Evolutionary conservation across 306 rosid genomes (phyloP), one percentile per base, ranked within the genome.

Genomic region (Trichosanthes cucumerina): DNA sequence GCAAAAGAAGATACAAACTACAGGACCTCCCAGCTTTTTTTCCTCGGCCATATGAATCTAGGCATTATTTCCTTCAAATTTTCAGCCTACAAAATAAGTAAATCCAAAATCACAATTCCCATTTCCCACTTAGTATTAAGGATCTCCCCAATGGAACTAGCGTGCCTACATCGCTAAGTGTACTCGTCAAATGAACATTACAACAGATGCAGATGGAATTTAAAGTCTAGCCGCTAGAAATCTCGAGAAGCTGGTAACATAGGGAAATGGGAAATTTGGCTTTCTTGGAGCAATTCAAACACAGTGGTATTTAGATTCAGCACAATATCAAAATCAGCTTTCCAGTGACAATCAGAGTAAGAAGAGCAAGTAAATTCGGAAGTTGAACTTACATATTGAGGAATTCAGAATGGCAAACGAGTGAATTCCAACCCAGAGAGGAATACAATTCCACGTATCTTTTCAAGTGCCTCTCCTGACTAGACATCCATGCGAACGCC

Each of bases 401-500:
- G 82, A 94, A 89, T 54, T 94, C 90, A 47, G 97, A 84, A 83
- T 94, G 93, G 81, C 97, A 90, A 41, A 94, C 73, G 14, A 92
- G 91, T 11, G 98, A 89, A 82, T 92, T 86, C 97, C 98, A 94
- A 6, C 96, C 89, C 16, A 90, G 19, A 79, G 93, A 94, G 10
- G 91, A 82, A 82, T 90, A 94, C 59, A 94, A 89, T 73, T 92
- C 87, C 44, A 85, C 91, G 72, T 88, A 94, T 86, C 80, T 90
- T 78, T 80, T 88, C 82, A 94, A 62, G 53, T 92, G 93, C 86
- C 78, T 83, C 52, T 94, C 93, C 39, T 94, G 91, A 83, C 97
- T 90, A 8, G 94, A 92, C 96, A 92, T 89, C 98, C 96, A 94
- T 33, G 93, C 92, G 72, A 94, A 94, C 79, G 89, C 80, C 79